phyloP scores from a whole-genome alignment of 331 rosid genomes.

The Pyrus hybrid region DNA sequence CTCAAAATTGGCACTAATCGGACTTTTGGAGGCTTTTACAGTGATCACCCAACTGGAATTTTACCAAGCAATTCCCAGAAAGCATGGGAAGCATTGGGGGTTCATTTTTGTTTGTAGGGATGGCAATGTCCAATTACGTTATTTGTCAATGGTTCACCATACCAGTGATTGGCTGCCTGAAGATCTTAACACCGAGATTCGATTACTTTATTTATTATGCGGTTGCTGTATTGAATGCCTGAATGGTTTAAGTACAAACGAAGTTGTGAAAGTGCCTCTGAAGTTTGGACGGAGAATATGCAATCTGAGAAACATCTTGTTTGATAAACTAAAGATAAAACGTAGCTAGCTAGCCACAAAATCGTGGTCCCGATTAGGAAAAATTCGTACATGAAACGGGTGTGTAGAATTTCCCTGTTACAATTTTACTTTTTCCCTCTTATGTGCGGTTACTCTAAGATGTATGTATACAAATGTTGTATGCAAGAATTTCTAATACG shows the following conservation, averaged over 20 bases:
- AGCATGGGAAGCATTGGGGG: conserved; percentile 87
- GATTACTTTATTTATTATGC: conserved; percentile 62
- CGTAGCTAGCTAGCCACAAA: background rate
- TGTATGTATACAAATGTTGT: too few species aligned
- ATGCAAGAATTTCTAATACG: too few species aligned
- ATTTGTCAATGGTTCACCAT: conserved; percentile 50
- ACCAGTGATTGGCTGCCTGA: conserved; percentile 55
- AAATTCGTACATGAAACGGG: background rate
- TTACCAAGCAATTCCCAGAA: conserved; percentile 81
- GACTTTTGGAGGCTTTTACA: conserved; percentile 57
- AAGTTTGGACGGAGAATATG: conserved; percentile 12
- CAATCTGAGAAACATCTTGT: conserved; percentile 9
- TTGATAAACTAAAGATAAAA: background rate
- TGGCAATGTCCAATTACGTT: conserved; percentile 57
- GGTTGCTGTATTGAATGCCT: conserved; percentile 37
- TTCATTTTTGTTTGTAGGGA: conserved; percentile 48
- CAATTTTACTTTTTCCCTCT: background rate
- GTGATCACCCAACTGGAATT: conserved; percentile 57
- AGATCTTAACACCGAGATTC: conserved; percentile 72
- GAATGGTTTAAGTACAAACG: conserved; percentile 81
- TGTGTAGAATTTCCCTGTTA: background rate
- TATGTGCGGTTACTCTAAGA: too few species aligned
- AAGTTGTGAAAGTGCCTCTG: conserved; percentile 2
- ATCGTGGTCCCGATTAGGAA: background rate
- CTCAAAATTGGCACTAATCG: conserved; percentile 40